Evolutionary conservation across 1,284 basidiomycete genomes (phyloP).

Genomic region (Malassezia caprae): DNA sequence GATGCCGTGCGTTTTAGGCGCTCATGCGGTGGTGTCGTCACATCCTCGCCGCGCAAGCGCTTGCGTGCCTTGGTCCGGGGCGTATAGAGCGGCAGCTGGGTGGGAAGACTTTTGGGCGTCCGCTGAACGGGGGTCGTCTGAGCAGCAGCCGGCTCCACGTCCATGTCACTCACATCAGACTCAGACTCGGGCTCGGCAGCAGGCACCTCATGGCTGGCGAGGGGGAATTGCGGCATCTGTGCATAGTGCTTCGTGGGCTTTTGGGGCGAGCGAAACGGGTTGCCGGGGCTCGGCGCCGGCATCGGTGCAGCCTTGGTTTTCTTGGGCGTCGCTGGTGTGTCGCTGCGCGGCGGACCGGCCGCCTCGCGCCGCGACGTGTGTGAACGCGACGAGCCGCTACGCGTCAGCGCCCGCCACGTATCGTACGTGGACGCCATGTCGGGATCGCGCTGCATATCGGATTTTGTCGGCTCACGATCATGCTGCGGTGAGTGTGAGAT

Average conservation of each 20-base stretch:
- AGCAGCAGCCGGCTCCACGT: background rate
- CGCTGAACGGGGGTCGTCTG: background rate
- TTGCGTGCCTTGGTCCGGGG: constrained; percentile 16
- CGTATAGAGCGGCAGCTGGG: constrained; percentile 6
- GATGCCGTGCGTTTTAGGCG: background rate
- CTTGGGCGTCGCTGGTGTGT: constrained; percentile 3
- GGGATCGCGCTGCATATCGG: constrained; percentile 12
- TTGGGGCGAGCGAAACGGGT: constrained; percentile 16
- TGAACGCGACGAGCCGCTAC: background rate
- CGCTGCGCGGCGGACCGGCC: background rate
- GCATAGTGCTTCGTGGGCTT: constrained; percentile 2
- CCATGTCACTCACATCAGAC: constrained; percentile 16
- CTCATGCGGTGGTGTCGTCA: constrained; percentile 7
- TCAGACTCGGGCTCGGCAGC: background rate
- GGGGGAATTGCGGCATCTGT: constrained; percentile 1
- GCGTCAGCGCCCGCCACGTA: constrained; percentile 14
- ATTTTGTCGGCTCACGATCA: constrained; percentile 13
- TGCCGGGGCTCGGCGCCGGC: constrained; percentile 1
- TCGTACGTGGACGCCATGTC: constrained; percentile 16
- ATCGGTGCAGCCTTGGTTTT: background rate
- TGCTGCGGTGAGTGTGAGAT: background rate
- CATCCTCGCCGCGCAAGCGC: constrained; percentile 14
- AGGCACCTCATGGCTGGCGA: background rate
- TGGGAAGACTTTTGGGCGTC: background rate
- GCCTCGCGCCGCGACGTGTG: background rate